Evolutionary conservation across 2,329 filamentous ascomycete genomes (phyloP).

Genomic region (Cytospora mali): DNA sequence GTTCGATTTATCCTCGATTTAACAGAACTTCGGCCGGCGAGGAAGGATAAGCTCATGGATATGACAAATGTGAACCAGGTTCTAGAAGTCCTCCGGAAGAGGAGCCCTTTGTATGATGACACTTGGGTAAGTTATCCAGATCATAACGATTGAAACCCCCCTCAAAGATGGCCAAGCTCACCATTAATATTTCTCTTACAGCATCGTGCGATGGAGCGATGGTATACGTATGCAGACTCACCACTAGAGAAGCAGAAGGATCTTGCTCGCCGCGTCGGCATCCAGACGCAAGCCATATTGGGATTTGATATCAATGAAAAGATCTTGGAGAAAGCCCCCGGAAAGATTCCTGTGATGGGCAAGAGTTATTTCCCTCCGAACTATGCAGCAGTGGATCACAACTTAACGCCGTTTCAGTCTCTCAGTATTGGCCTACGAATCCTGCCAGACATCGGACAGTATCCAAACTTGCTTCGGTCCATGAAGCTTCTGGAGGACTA

Average conservation of each 20-base stretch:
- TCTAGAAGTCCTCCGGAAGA: neutral
- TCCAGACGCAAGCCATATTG: slow-evolving; percentile 1
- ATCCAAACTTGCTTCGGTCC: slow-evolving; percentile 20
- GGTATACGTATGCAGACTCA: too few relatives aligned
- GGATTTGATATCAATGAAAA: slow-evolving; percentile 18
- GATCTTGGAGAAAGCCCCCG: slow-evolving; percentile 6
- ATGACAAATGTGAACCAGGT: too few relatives aligned
- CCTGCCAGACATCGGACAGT: slow-evolving; percentile 10
- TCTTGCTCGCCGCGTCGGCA: neutral
- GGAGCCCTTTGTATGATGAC: too few relatives aligned
- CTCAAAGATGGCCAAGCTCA: too few relatives aligned
- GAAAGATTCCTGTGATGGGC: slow-evolving; percentile 13
- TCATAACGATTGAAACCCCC: too few relatives aligned
- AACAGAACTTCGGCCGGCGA: slow-evolving; percentile 1
- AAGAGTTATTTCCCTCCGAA: slow-evolving; percentile 18
- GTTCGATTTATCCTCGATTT: slow-evolving; percentile 20
- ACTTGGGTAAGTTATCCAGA: too few relatives aligned
- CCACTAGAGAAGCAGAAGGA: too few relatives aligned
- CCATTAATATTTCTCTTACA: too few relatives aligned
- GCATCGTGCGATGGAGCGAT: too few relatives aligned
- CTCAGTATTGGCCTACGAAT: slow-evolving; percentile 10
- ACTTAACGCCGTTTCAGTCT: slow-evolving; percentile 12
- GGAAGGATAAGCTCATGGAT: slow-evolving; percentile 4
- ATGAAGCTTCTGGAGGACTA: slow-evolving; percentile 13
- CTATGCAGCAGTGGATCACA: slow-evolving; percentile 7